Conservation (phyloP, 208 protist genomes). For the Acanthamoeba sp. region DNA sequence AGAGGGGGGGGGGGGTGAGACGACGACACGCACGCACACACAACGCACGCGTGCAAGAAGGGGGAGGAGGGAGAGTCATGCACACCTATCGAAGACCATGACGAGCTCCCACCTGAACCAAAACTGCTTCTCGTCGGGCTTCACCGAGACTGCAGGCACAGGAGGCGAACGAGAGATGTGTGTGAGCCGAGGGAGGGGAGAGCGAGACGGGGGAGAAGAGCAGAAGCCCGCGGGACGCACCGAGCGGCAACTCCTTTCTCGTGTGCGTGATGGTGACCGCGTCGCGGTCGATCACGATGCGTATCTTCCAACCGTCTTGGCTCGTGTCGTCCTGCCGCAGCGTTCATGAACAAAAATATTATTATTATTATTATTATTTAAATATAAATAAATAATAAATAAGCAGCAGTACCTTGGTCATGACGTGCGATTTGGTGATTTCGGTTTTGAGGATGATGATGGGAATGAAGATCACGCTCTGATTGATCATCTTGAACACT, state of each 20-base stretch:
- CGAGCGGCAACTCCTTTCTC: neutral
- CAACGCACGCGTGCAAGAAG: no score
- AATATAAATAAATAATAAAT: neutral
- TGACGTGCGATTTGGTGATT: neutral
- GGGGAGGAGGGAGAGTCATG: no score
- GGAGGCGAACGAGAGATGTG: no score
- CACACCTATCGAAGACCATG: slow-evolving; percentile 4
- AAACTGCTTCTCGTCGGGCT: slow-evolving; percentile 30
- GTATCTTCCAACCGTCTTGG: neutral
- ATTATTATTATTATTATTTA: no score
- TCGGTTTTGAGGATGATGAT: slow-evolving; percentile 28
- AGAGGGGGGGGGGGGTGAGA: neutral
- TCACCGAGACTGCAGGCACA: neutral
- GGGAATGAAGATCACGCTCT: slow-evolving; percentile 30
- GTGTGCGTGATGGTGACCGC: neutral
- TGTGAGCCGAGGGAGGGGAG: neutral
- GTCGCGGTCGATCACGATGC: neutral
- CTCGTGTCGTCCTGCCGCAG: slow-evolving; percentile 25
- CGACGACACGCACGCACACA: no score
- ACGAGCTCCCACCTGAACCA: slow-evolving; percentile 26
- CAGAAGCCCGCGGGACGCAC: neutral
- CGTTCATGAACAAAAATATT: no score
- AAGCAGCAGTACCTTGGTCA: neutral
- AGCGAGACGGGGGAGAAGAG: neutral
- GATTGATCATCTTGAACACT: slow-evolving; percentile 39